Percentiles rank a stretch among this genome's conserved stretches.
These are phyloP conservation scores for Physaria fendleri DNA, from an alignment of 345 rosid species.

Conservation along the genomic window DNA sequence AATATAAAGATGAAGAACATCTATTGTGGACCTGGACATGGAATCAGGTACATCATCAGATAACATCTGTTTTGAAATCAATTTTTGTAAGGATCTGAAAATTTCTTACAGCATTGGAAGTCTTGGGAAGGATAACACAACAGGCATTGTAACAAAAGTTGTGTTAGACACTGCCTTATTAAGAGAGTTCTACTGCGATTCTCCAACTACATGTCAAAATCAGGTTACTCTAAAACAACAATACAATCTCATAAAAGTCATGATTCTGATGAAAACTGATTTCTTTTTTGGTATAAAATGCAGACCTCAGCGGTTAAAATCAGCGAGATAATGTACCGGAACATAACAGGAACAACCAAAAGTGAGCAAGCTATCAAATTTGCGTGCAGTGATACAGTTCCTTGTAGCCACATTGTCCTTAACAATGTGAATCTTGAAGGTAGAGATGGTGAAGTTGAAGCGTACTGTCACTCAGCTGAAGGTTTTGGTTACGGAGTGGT, in stretches of 20 bases:
- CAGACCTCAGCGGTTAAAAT: constrained; percentile 85
- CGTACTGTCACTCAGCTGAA: constrained; percentile 88
- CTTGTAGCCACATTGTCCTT: constrained; percentile 78
- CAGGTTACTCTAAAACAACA: constrained; percentile 43
- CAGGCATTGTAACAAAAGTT: constrained; percentile 67
- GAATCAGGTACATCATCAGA: constrained; percentile 53
- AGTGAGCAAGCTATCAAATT: constrained; percentile 84
- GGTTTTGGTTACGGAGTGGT: constrained; percentile 75
- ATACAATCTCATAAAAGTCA: not conserved
- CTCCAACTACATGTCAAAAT: constrained; percentile 66
- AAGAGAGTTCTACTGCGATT: constrained; percentile 91
- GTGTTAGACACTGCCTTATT: constrained; percentile 81
- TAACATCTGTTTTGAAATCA: not conserved
- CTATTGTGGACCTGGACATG: constrained; percentile 97
- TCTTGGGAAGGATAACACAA: constrained; percentile 83
- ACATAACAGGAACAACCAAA: constrained; percentile 74
- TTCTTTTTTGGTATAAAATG: not conserved
- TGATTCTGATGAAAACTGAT: constrained; percentile 15
- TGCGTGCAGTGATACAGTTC: constrained; percentile 88
- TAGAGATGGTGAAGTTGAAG: constrained; percentile 71
- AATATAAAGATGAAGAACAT: constrained; percentile 77
- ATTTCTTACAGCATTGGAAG: constrained; percentile 67
- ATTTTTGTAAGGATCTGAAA: not conserved
- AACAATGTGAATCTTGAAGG: constrained; percentile 72
- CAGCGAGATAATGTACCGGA: constrained; percentile 85